Percentiles rank a stretch among this genome's conserved stretches.
Conservation (phyloP, 139 green algal species). For the Chlamydomonas sp. region DNA sequence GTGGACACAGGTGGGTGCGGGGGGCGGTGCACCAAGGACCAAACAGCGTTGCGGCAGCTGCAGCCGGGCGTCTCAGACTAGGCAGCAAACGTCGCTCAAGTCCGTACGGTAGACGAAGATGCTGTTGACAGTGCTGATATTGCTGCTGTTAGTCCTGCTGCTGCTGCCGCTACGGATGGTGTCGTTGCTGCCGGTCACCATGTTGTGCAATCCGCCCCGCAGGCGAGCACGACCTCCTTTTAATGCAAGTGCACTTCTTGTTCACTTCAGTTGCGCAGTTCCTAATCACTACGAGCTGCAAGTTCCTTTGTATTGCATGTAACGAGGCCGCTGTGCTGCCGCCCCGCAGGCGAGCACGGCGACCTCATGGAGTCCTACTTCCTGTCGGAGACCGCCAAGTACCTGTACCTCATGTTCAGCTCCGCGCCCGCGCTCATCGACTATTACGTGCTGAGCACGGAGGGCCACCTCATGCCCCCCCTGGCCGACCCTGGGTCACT, state of each 20-base stretch:
- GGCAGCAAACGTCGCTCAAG: too few relatives aligned
- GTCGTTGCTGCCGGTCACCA: too few relatives aligned
- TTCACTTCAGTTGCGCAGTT: constrained; percentile 90
- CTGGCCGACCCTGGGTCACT: constrained; percentile 13
- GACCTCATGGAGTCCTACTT: constrained; percentile 96
- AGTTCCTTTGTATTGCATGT: constrained; percentile 39
- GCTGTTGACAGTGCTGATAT: too few relatives aligned
- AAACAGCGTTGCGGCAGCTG: not conserved
- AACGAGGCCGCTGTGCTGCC: constrained; percentile 43
- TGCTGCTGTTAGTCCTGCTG: too few relatives aligned
- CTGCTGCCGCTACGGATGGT: too few relatives aligned
- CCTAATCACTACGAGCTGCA: constrained; percentile 78
- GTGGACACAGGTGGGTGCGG: constrained; percentile 64
- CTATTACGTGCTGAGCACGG: constrained; percentile 73
- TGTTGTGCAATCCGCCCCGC: not conserved
- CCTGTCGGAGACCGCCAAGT: constrained; percentile 89
- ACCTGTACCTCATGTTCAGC: constrained; percentile 93
- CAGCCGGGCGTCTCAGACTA: too few relatives aligned
- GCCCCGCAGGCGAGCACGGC: constrained; percentile 58
- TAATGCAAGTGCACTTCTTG: constrained; percentile 94
- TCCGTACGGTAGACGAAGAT: too few relatives aligned
- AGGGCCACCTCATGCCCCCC: constrained; percentile 75
- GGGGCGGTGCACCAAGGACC: not conserved
- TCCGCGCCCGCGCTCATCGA: constrained; percentile 85
- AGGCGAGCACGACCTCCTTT: constrained; percentile 77